phyloP scores from a whole-genome alignment of 2,329 filamentous ascomycete species.

The Aureobasidium sp. region DNA sequence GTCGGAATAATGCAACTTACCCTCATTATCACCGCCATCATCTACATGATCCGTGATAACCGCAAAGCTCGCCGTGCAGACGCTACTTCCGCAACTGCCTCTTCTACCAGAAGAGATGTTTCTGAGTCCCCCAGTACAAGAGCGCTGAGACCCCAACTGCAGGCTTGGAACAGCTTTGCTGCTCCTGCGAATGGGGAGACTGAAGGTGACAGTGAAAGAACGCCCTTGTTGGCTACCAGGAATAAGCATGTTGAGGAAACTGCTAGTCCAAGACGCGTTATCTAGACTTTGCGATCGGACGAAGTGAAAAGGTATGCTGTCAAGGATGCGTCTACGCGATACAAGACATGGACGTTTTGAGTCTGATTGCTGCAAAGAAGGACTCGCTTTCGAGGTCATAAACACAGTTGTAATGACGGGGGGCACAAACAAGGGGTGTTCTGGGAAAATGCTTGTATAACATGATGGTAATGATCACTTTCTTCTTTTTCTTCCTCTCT shows the following conservation, averaged over 20 bases:
- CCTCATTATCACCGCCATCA: conserved; percentile 67
- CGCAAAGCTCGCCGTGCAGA: conserved; percentile 22
- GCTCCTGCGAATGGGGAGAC: background rate
- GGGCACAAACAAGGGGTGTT: background rate
- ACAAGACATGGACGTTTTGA: background rate
- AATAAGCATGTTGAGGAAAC: background rate
- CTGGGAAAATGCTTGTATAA: background rate
- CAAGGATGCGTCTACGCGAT: background rate
- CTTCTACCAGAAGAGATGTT: background rate
- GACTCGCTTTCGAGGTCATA: background rate
- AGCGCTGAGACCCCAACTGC: background rate
- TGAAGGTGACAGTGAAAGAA: background rate
- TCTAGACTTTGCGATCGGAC: background rate
- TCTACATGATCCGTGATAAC: conserved; percentile 54
- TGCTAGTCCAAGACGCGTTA: background rate
- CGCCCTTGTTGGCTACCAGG: background rate
- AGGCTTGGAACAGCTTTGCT: background rate
- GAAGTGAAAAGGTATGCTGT: background rate
- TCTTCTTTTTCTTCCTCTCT: too few species aligned
- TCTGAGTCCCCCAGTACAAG: background rate
- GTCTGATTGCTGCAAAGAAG: background rate
- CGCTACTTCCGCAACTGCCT: background rate
- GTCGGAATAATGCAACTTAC: conserved; percentile 75
- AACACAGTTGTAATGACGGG: background rate
- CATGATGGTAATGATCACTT: background rate